These are phyloP conservation scores for Ceratobasidium theobromae DNA, from an alignment of 1,284 basidiomycete species.

Conservation along the genomic window DNA sequence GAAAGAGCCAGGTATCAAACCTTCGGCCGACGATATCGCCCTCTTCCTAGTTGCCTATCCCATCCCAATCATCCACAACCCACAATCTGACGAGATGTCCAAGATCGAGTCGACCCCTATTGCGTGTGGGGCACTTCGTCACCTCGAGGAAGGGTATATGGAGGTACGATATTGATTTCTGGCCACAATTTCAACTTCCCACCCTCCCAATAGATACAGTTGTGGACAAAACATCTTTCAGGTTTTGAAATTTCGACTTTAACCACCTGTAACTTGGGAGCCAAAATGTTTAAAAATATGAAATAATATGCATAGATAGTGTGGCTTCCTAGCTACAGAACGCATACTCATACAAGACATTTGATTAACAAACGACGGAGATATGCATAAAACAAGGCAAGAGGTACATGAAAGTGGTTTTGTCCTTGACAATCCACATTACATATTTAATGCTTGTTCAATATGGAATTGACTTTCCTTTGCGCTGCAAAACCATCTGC, in stretches of 20 bases:
- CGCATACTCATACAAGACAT: background rate
- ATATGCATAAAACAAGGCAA: background rate
- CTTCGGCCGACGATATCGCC: slow-evolving; percentile 17
- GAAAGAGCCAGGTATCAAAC: slow-evolving; percentile 22
- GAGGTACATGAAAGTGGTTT: background rate
- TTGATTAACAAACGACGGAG: background rate
- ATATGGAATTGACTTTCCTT: background rate
- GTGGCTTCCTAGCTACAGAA: background rate
- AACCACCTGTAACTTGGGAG: background rate
- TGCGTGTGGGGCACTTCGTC: slow-evolving; percentile 6
- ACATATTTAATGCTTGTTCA: background rate
- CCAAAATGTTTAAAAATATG: background rate
- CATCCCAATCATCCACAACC: background rate
- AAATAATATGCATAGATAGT: background rate
- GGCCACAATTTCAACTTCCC: background rate
- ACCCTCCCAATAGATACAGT: too few species aligned
- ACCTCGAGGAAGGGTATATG: slow-evolving; percentile 26
- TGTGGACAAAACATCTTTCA: background rate
- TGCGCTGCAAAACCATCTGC: background rate
- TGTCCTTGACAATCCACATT: background rate
- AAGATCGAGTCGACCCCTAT: slow-evolving; percentile 9
- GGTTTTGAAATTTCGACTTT: background rate
- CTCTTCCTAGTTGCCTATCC: slow-evolving; percentile 24
- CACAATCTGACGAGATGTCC: background rate
- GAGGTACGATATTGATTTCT: slow-evolving; percentile 4